These are phyloP conservation scores for Ascochyta pisi DNA, from an alignment of 2,329 filamentous ascomycete species.

Conservation along the genomic window DNA sequence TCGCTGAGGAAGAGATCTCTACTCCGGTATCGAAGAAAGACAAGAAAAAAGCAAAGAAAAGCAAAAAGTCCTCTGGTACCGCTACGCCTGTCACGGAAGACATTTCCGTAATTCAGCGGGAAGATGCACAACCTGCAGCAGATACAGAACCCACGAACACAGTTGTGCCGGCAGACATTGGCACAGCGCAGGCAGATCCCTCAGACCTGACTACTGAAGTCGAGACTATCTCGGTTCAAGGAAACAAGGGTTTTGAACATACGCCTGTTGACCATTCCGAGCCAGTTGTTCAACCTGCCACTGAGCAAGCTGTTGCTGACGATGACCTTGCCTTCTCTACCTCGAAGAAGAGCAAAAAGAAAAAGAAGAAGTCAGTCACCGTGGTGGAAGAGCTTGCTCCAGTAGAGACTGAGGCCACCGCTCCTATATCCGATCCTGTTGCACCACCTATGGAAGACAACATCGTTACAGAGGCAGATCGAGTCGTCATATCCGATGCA, in stretches of 20 bases:
- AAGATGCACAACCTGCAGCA: not conserved
- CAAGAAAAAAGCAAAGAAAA: slow-evolving; percentile 42
- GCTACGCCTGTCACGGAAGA: slow-evolving; percentile 21
- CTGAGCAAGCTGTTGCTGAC: not conserved
- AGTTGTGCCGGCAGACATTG: slow-evolving; percentile 8
- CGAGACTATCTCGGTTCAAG: not conserved
- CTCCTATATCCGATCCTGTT: not conserved
- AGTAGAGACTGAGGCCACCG: not conserved
- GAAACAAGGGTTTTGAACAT: not conserved
- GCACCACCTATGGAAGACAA: not conserved
- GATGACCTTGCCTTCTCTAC: slow-evolving; percentile 9
- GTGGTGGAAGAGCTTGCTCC: not conserved
- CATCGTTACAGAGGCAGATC: not conserved
- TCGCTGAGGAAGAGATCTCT: slow-evolving; percentile 6
- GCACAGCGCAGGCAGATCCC: not conserved
- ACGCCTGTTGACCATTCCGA: not conserved
- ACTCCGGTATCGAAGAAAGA: slow-evolving; percentile 31
- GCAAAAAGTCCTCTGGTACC: slow-evolving; percentile 30
- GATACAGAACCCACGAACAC: not conserved
- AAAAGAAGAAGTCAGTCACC: slow-evolving; percentile 27
- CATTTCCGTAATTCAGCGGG: not conserved
- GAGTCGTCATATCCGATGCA: not conserved
- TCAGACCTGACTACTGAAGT: not conserved
- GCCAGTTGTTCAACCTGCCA: no score
- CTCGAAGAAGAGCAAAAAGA: slow-evolving; percentile 38